phyloP scores from a whole-genome alignment of 192 early-diverging fungal species.

The Chytriomyces confervae region DNA sequence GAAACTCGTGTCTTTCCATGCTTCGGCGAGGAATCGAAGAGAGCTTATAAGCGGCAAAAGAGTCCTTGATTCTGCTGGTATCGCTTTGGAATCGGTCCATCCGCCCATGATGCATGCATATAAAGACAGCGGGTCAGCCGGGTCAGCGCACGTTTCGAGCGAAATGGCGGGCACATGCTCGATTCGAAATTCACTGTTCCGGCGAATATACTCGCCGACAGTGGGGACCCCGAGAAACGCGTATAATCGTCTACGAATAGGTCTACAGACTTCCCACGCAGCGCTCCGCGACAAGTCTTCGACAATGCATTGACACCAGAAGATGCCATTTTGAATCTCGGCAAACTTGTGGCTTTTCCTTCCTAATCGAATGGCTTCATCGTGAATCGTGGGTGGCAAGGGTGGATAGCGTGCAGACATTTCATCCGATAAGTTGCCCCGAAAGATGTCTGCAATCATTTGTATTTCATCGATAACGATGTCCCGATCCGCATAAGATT shows the following conservation, averaged over 20 bases:
- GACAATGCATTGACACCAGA: constrained; percentile 37
- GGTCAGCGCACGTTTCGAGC: neutral
- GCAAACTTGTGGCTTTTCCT: constrained; percentile 35
- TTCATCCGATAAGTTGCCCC: neutral
- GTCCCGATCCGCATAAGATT: neutral
- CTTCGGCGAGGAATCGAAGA: neutral
- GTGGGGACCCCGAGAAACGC: neutral
- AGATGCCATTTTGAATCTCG: constrained; percentile 26
- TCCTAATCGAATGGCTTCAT: neutral
- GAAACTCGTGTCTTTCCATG: neutral
- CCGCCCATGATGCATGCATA: constrained; percentile 9
- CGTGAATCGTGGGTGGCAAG: neutral
- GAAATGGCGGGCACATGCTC: constrained; percentile 9
- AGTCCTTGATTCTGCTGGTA: neutral
- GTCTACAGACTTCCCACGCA: constrained; percentile 28
- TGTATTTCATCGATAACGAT: constrained; percentile 3
- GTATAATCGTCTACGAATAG: constrained; percentile 31
- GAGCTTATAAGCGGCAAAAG: neutral
- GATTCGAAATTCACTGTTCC: constrained; percentile 11
- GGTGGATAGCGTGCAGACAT: neutral
- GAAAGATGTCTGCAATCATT: constrained; percentile 14
- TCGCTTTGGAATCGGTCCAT: neutral
- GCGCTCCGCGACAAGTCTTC: constrained; percentile 27
- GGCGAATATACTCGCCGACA: constrained; percentile 22
- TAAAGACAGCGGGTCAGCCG: neutral